Evolutionary conservation across 1,284 basidiomycete genomes (phyloP).

Genomic region (Coriolopsis trogii): DNA sequence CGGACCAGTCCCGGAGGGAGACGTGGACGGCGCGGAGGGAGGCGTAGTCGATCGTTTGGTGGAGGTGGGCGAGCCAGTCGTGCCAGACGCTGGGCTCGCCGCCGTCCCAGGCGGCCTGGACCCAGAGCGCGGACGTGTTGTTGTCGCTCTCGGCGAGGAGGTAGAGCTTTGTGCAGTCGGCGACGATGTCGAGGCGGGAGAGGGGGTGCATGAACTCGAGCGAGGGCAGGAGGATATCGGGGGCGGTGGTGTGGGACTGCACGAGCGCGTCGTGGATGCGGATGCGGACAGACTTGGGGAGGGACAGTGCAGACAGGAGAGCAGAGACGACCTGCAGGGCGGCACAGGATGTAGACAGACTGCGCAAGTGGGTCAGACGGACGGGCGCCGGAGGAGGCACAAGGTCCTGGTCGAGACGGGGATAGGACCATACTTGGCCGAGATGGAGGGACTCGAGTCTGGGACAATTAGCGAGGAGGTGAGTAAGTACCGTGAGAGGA

Average conservation of each 20-base stretch:
- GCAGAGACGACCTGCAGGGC: constrained; percentile 4
- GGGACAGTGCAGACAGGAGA: constrained; percentile 2
- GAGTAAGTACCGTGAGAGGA: constrained; percentile 7
- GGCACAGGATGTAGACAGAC: constrained; percentile 8
- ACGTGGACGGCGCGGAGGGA: constrained; percentile 4
- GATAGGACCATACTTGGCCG: constrained; percentile 12
- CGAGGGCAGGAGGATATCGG: constrained; percentile 3
- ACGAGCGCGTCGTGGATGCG: constrained; percentile 8
- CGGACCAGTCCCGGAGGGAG: constrained; percentile 6
- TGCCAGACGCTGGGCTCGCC: constrained; percentile 4
- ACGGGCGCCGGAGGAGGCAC: constrained; percentile 3
- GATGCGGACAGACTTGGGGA: neutral
- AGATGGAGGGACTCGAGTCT: constrained; percentile 6
- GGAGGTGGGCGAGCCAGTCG: constrained; percentile 6
- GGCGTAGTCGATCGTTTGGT: neutral
- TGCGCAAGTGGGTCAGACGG: constrained; percentile 4
- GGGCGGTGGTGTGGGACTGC: constrained; percentile 2
- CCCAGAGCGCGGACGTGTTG: constrained; percentile 4
- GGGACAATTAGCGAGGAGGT: constrained; percentile 8
- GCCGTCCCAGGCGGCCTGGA: constrained; percentile 12
- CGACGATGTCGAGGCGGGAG: constrained; percentile 6
- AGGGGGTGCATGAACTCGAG: constrained; percentile 10
- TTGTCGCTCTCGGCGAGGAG: constrained; percentile 8
- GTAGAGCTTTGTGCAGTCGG: constrained; percentile 4
- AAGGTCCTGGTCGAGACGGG: constrained; percentile 6